These are phyloP conservation scores for Miamiensis avidus DNA, from an alignment of 169 alveolate genomes.

Conservation along the genomic window DNA sequence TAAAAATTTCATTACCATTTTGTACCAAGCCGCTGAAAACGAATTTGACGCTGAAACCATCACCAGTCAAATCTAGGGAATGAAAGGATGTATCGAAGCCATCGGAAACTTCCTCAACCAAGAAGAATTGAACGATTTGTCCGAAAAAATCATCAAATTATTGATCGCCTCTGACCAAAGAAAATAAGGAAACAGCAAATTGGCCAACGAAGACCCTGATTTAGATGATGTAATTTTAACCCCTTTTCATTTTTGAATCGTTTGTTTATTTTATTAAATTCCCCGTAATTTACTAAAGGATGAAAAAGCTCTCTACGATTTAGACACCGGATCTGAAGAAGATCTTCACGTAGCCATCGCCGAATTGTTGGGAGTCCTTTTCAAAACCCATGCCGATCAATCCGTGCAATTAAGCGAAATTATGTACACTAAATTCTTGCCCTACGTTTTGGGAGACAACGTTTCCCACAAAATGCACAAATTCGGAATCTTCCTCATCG, in stretches of 20 bases:
- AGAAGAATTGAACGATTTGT: conserved; percentile 69
- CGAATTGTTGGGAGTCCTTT: conserved; percentile 82
- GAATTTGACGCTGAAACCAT: conserved; percentile 80
- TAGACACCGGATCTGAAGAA: conserved; percentile 71
- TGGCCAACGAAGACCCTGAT: conserved; percentile 65
- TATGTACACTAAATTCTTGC: conserved; percentile 65
- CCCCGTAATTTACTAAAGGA: not conserved
- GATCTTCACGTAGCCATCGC: conserved; percentile 77
- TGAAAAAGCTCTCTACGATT: conserved; percentile 59
- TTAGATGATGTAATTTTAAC: conserved; percentile 69
- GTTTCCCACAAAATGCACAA: conserved; percentile 60
- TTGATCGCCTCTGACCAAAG: conserved; percentile 64
- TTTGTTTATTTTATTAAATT: no score
- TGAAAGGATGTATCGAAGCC: conserved; percentile 68
- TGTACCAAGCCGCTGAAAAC: conserved; percentile 61
- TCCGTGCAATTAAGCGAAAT: conserved; percentile 54
- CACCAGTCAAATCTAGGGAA: conserved; percentile 61
- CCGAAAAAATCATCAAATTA: conserved; percentile 57
- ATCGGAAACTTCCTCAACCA: conserved; percentile 60
- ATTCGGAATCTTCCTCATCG: conserved; percentile 75
- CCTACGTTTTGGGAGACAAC: conserved; percentile 62
- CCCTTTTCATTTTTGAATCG: conserved; percentile 20
- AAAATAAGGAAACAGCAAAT: conserved; percentile 61
- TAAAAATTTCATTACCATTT: conserved; percentile 60
- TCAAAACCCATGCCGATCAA: conserved; percentile 80